phyloP scores from a whole-genome alignment of 2,329 filamentous ascomycete genomes.

The Beauveria caledonica region DNA sequence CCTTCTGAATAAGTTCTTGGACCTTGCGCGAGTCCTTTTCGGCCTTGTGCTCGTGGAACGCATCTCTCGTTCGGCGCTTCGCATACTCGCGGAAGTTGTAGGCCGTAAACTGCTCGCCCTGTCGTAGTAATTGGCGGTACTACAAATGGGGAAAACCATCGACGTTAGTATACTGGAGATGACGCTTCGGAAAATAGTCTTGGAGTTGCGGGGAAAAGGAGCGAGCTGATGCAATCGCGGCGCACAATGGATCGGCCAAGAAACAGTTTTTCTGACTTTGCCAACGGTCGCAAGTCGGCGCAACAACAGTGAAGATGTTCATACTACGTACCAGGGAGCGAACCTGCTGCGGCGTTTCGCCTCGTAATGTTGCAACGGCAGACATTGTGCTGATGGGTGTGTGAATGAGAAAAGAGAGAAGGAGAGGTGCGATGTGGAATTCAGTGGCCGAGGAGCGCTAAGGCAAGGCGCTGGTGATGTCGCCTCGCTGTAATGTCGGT shows the following conservation, averaged over 20 bases:
- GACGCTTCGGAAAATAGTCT: background rate
- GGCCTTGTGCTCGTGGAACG: slow-evolving; percentile 71
- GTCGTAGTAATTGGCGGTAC: slow-evolving; percentile 88
- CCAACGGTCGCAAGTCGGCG: slow-evolving; percentile 1
- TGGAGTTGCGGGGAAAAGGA: background rate
- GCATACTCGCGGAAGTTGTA: slow-evolving; percentile 99
- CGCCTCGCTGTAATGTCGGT: slow-evolving; percentile 9
- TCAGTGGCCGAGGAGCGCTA: slow-evolving; percentile 7
- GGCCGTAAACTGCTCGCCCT: slow-evolving; percentile 76
- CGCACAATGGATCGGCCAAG: background rate
- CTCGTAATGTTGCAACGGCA: slow-evolving; percentile 33
- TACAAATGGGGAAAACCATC: slow-evolving; percentile 25
- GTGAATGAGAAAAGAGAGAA: background rate
- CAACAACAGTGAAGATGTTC: background rate
- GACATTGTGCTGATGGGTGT: slow-evolving; percentile 24
- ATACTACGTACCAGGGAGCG: slow-evolving; percentile 44
- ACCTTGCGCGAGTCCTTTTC: slow-evolving; percentile 67
- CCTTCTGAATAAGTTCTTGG: slow-evolving; percentile 85
- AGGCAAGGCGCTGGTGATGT: slow-evolving; percentile 4
- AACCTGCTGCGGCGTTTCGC: slow-evolving; percentile 49
- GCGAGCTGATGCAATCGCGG: background rate
- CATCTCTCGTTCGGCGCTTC: slow-evolving; percentile 79
- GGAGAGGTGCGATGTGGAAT: slow-evolving; percentile 2
- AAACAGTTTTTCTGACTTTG: background rate
- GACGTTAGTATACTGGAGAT: background rate